These are phyloP conservation scores for Sisymbrium altissimum DNA, from an alignment of 345 rosid species.

Conservation along the genomic window DNA sequence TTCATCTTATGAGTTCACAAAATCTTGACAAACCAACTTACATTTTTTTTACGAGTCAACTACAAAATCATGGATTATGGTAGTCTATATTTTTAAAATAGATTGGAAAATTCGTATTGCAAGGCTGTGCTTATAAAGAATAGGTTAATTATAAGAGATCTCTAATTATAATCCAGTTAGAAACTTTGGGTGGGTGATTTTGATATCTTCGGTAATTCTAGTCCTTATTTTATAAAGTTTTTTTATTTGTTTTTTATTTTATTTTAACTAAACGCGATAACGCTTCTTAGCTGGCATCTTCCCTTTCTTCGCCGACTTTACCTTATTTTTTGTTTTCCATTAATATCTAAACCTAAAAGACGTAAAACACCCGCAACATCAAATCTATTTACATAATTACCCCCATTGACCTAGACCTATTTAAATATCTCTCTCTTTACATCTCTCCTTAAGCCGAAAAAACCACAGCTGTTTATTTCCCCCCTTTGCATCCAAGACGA, in stretches of 20 bases:
- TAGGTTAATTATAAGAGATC: too few relatives aligned
- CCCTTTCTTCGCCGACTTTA: neutral
- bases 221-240: neutral
- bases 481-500: neutral
- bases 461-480: neutral
- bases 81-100: too few relatives aligned
- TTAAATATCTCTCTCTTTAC: slow-evolving; percentile 5
- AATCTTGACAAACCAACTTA: too few relatives aligned
- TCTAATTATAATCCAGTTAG: too few relatives aligned
- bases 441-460: neutral
- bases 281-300: slow-evolving; percentile 15
- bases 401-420: slow-evolving; percentile 22
- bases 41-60: too few relatives aligned
- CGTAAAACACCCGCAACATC: neutral
- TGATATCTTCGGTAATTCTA: neutral
- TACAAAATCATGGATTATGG: too few relatives aligned
- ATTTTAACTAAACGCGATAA: neutral
- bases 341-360: neutral
- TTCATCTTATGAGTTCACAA: too few relatives aligned
- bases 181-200: neutral
- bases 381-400: neutral
- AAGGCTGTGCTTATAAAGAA: too few relatives aligned
- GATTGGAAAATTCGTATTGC: neutral
- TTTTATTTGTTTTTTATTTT: too few relatives aligned
- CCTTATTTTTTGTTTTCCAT: too few relatives aligned